Percentiles rank a stretch among this genome's conserved stretches.
Conservation (phyloP, 768 basidiomycete species). For the Pleurotus pulmonarius region DNA sequence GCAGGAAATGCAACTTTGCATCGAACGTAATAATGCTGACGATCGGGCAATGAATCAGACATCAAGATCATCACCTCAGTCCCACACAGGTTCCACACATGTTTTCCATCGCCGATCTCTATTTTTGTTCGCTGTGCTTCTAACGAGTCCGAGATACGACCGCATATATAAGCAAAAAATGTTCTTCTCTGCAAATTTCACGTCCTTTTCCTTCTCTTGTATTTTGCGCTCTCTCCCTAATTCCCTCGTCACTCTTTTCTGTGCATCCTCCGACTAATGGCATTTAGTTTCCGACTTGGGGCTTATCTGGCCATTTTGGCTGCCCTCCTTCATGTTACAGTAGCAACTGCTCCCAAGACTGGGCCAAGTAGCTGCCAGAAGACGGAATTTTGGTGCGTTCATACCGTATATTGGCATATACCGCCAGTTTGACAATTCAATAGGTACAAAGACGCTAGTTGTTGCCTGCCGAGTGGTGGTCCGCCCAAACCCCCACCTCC, state of each 20-base stretch:
- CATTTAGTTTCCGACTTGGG: constrained; percentile 27
- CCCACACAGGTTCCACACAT: no score
- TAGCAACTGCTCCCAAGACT: constrained; percentile 14
- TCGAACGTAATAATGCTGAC: no score
- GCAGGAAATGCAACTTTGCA: no score
- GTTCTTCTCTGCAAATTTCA: neutral
- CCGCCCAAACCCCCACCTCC: constrained; percentile 6
- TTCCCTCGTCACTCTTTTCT: constrained; percentile 24
- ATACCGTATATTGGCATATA: neutral
- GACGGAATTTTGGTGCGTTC: constrained; percentile 24
- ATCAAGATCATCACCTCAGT: no score
- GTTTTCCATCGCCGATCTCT: no score
- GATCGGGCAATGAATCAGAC: no score
- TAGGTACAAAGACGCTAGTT: constrained; percentile 28
- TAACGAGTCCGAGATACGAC: no score
- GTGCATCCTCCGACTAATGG: constrained; percentile 27
- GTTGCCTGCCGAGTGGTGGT: constrained; percentile 22
- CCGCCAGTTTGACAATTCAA: neutral
- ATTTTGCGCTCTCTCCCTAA: constrained; percentile 18
- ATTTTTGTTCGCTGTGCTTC: no score
- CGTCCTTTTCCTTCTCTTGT: constrained; percentile 16
- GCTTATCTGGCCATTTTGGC: constrained; percentile 22
- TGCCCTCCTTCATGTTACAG: constrained; percentile 19
- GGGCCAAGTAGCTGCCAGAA: constrained; percentile 17
- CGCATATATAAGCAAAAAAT: no score